phyloP scores from a whole-genome alignment of 164 flowering plant genomes.

The Euptelea pleiosperma region DNA sequence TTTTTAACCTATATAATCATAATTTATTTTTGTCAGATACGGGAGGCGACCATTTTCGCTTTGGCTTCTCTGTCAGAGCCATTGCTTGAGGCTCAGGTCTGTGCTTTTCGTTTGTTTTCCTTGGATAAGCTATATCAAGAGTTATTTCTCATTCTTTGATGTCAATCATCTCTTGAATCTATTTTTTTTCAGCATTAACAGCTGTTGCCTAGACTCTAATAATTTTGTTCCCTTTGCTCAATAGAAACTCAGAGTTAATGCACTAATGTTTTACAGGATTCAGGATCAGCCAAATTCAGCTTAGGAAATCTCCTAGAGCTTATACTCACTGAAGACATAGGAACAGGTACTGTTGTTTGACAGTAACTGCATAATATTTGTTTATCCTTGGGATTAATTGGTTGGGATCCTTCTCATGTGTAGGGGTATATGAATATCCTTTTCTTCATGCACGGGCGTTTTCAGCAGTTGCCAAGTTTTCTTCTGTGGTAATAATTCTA shows the following conservation, averaged over 20 bases:
- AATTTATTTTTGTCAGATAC: constrained; percentile 39
- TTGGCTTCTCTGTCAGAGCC: constrained; percentile 79
- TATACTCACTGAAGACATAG: constrained; percentile 57
- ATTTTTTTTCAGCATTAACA: not conserved
- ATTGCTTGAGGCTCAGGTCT: constrained; percentile 70
- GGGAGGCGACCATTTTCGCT: constrained; percentile 81
- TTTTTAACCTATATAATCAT: too few species aligned
- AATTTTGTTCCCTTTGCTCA: not conserved
- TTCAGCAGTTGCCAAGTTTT: constrained; percentile 65
- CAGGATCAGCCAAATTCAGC: constrained; percentile 30
- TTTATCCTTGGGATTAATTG: constrained; percentile 7
- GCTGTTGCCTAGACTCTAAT: not conserved
- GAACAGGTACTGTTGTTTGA: constrained; percentile 38
- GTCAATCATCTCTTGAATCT: not conserved
- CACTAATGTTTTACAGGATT: constrained; percentile 49
- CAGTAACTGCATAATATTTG: not conserved
- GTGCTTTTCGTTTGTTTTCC: too few species aligned
- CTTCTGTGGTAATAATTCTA: constrained; percentile 57
- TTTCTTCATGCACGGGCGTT: constrained; percentile 86
- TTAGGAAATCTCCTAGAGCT: constrained; percentile 51
- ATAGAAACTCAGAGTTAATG: not conserved
- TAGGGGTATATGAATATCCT: constrained; percentile 79
- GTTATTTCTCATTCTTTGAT: not conserved
- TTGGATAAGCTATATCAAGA: not conserved
- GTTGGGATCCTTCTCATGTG: constrained; percentile 20